Conservation (phyloP, 2,329 filamentous ascomycete species). For the Sphaceloma murrayae region DNA sequence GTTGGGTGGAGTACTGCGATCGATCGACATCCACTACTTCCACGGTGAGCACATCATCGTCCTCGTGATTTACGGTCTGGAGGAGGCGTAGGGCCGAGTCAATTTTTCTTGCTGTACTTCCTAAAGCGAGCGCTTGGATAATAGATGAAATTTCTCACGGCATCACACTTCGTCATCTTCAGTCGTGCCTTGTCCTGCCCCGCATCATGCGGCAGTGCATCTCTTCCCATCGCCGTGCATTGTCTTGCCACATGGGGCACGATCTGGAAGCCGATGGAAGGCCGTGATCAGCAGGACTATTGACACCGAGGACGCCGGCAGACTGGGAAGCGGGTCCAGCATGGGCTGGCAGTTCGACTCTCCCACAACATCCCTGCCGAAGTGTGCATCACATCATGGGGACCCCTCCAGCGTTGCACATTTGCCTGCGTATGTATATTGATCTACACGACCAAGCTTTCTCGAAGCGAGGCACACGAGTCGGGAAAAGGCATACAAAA, state of each 20-base stretch:
- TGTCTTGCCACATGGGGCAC: constrained; percentile 5
- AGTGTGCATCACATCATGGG: too few species aligned
- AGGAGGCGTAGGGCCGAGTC: constrained; percentile 6
- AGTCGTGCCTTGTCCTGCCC: too few species aligned
- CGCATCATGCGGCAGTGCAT: constrained; percentile 4
- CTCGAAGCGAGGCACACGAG: neutral
- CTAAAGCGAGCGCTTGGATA: neutral
- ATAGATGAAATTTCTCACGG: neutral
- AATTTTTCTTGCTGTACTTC: neutral
- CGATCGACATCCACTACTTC: constrained; percentile 12
- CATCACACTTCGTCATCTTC: constrained; percentile 9
- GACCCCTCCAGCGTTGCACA: too few species aligned
- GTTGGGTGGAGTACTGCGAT: constrained; percentile 41
- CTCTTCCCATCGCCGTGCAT: neutral
- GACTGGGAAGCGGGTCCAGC: constrained; percentile 1
- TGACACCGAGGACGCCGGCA: neutral
- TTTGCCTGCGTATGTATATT: too few species aligned
- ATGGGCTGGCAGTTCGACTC: constrained; percentile 8
- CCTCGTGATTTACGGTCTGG: constrained; percentile 3
- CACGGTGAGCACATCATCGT: constrained; percentile 11
- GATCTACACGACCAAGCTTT: constrained; percentile 7
- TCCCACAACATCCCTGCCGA: too few species aligned
- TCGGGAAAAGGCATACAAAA: constrained; percentile 1
- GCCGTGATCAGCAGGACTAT: constrained; percentile 7
- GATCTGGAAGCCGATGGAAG: too few species aligned